phyloP scores from a whole-genome alignment of 1,139 yeast species.

The Protomyces arabidopsidicola region DNA sequence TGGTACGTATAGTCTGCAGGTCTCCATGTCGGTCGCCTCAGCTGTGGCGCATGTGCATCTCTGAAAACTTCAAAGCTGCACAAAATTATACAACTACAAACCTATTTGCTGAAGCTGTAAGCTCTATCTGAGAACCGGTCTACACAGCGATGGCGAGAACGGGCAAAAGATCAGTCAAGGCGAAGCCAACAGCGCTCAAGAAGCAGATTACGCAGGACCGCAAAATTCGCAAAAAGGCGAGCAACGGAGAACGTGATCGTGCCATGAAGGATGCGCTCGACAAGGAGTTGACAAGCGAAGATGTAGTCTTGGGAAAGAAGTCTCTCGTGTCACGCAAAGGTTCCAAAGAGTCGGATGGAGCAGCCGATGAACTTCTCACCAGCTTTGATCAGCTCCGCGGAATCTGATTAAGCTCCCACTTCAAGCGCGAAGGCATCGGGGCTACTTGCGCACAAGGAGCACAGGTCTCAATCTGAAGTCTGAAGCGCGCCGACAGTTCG shows the following conservation, averaged over 20 bases:
- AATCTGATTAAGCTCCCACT: not conserved
- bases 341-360: not conserved
- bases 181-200: slow-evolving; percentile 14
- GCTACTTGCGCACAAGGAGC: too few relatives aligned
- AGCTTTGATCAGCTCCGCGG: slow-evolving; percentile 24
- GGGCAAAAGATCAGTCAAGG: slow-evolving; percentile 20
- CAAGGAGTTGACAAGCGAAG: slow-evolving; percentile 23
- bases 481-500: too few relatives aligned
- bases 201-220: slow-evolving; percentile 22
- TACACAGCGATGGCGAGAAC: slow-evolving; percentile 9
- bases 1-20: too few relatives aligned
- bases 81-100: too few relatives aligned
- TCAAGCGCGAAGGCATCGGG: not conserved
- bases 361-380: slow-evolving; percentile 14
- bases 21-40: too few relatives aligned
- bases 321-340: not conserved
- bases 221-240: slow-evolving; percentile 14
- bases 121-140: too few relatives aligned
- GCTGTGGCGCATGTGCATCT: too few relatives aligned
- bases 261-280: slow-evolving; percentile 12
- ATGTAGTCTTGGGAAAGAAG: not conserved
- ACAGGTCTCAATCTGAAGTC: too few relatives aligned
- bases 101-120: too few relatives aligned
- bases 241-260: slow-evolving; percentile 4
- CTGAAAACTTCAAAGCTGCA: too few relatives aligned